These are phyloP conservation scores for Uromyces viciae-fabae DNA, from an alignment of 1,284 basidiomycete species.

Conservation along the genomic window DNA sequence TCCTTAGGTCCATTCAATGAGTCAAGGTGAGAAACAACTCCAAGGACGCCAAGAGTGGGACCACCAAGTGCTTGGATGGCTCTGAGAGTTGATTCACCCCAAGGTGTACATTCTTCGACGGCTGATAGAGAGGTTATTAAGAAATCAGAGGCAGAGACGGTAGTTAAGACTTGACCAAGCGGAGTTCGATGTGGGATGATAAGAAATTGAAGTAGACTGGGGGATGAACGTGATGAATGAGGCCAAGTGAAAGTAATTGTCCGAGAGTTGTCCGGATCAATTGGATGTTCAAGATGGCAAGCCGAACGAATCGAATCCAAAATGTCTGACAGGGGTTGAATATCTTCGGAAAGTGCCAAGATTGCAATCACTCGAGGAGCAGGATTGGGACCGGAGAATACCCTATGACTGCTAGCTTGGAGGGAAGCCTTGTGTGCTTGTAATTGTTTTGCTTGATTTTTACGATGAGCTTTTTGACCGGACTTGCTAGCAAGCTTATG, in stretches of 20 bases:
- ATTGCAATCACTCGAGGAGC: conserved; percentile 30
- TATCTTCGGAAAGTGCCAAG: conserved; percentile 23
- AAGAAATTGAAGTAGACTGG: conserved; percentile 67
- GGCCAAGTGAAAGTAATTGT: conserved; percentile 19
- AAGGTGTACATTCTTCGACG: conserved; percentile 72
- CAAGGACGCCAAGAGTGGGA: conserved; percentile 70
- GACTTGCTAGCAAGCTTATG: neutral
- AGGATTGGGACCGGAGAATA: conserved; percentile 32
- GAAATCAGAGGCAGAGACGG: conserved; percentile 84
- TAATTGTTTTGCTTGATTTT: conserved; percentile 40
- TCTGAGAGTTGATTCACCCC: conserved; percentile 87
- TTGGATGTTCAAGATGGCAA: neutral
- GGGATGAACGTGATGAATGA: conserved; percentile 20
- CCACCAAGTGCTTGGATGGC: conserved; percentile 63
- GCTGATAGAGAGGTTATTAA: conserved; percentile 79
- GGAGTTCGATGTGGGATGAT: conserved; percentile 57
- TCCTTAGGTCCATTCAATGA: conserved; percentile 28
- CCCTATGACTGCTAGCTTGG: conserved; percentile 16
- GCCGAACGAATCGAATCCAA: neutral
- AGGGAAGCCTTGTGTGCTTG: conserved; percentile 2
- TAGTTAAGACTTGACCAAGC: conserved; percentile 75
- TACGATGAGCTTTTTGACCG: conserved; percentile 26
- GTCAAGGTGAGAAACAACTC: conserved; percentile 26
- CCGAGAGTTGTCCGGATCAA: conserved; percentile 1
- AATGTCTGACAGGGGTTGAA: conserved; percentile 16